Conservation (phyloP, 352 stramenopile genomes). For the Globisporangium radiosum region DNA sequence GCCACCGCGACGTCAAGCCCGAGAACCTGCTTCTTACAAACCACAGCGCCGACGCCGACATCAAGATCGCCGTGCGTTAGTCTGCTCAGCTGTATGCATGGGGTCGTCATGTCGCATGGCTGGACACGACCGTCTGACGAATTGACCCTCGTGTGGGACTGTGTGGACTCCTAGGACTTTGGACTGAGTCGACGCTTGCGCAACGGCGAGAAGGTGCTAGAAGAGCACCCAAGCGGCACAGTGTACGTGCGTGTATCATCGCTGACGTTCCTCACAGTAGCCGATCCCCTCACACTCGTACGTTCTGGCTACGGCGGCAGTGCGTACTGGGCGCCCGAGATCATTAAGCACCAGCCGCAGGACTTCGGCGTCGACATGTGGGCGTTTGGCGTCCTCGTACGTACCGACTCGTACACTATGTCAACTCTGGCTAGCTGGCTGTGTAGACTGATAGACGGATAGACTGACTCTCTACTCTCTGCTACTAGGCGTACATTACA, state of each 20-base stretch:
- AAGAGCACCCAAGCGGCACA: conserved; percentile 55
- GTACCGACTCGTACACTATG: conserved; percentile 13
- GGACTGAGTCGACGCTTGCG: conserved; percentile 12
- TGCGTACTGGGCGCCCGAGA: conserved; percentile 35
- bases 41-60: too few species aligned
- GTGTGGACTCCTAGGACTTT: conserved; percentile 31
- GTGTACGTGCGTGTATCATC: conserved; percentile 26
- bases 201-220: conserved; percentile 23
- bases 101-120: too few species aligned
- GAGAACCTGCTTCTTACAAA: too few species aligned
- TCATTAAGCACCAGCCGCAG: conserved; percentile 37
- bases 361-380: conserved; percentile 76
- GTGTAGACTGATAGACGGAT: conserved; percentile 16
- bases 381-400: conserved; percentile 69
- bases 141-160: conserved; percentile 4
- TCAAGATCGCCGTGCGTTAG: too few species aligned
- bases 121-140: too few species aligned
- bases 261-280: neutral
- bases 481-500: too few species aligned
- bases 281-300: too few species aligned
- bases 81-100: too few species aligned
- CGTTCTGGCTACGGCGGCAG: conserved; percentile 18
- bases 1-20: too few species aligned
- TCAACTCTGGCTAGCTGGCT: conserved; percentile 53
- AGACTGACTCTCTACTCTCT: too few species aligned